A percentile compares a stretch with the other conserved stretches of the same genome.
Conservation (phyloP, 768 basidiomycete species). For the Collybia sp. region DNA sequence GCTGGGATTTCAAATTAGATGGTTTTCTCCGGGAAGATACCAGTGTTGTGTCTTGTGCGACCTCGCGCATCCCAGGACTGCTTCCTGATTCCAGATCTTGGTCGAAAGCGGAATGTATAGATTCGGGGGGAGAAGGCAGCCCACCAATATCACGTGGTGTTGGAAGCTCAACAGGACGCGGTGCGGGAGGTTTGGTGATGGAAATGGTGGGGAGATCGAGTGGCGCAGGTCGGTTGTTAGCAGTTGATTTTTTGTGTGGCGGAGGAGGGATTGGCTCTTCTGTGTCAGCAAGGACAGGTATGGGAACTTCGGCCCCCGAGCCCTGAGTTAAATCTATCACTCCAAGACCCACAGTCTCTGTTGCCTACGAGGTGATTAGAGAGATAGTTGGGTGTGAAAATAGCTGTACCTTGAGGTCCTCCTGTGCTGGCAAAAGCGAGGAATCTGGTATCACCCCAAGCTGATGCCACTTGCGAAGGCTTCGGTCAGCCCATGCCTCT, state of each 20-base stretch:
- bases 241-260: conserved; percentile 12
- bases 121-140: conserved; percentile 39
- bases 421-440: conserved; percentile 30
- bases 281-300: conserved; percentile 51
- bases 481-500: conserved; percentile 91
- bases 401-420: conserved; percentile 47
- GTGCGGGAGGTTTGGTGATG: conserved; percentile 67
- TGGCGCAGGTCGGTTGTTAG: conserved; percentile 8
- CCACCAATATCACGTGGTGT: conserved; percentile 54
- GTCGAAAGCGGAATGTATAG: conserved; percentile 36
- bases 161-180: conserved; percentile 66
- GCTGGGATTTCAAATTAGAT: conserved; percentile 1
- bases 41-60: conserved; percentile 14
- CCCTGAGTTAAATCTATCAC: conserved; percentile 33
- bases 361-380: conserved; percentile 19
- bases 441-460: conserved; percentile 63
- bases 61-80: conserved; percentile 32
- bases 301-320: conserved; percentile 52
- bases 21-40: conserved; percentile 13
- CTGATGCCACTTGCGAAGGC: conserved; percentile 83
- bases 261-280: conserved; percentile 22
- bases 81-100: conserved; percentile 49
- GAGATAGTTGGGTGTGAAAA: conserved; percentile 1
- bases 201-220: conserved; percentile 48
- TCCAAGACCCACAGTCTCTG: conserved; percentile 40